Evolutionary conservation across 192 early-diverging fungal species (phyloP), one percentile per base, ranked within the genome.

Genomic region (Geranomyces variabilis): DNA sequence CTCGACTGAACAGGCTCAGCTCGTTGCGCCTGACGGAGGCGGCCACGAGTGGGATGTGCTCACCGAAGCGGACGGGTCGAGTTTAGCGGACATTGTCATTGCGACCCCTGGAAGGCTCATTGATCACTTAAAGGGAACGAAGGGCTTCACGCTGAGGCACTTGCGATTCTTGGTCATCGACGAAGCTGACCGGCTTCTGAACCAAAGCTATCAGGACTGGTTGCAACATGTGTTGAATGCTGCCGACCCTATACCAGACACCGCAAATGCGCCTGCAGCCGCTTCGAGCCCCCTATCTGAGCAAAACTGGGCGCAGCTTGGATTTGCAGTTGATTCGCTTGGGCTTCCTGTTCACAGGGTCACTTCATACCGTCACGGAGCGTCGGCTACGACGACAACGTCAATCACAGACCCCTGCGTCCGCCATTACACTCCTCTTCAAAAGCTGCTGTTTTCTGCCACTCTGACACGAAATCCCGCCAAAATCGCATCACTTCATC

Each of bases 371-470:
- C 64, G 79, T 0, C 66, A 65, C 31, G 51, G 6, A n/a, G 19
- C 51, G 51, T 14, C 45, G 57, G 60, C 62, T 47, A 17, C 51
- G 45, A 55, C 30, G 22, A 65, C 13, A 24, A 63, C 45, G 19
- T 19, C 60, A 33, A 17, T 24, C 55, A 13, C 15, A 13, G 28
- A 47, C 13, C 26, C 44, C 43, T 26, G 30, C 36, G 29, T 77
- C 19, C 69, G 62, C 28, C 75, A 80, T 46, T 57, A 29, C 49
- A 77, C 80, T 14, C 80, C 82, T 7, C 72, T 96, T 24, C 94
- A 96, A 77, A 98, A 98, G 79, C 84, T 99, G 1, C 83, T 99
- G 17, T 98, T 98, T 71, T 96, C 94, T 22, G 97, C 97, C 0
- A 99, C 97, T 1, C 79, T 99, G 51, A 96, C 97, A 1, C 85